Evolutionary conservation across 116 monocot genomes (phyloP), one percentile per base, ranked within the genome.

Genomic region (Posidonia oceanica): DNA sequence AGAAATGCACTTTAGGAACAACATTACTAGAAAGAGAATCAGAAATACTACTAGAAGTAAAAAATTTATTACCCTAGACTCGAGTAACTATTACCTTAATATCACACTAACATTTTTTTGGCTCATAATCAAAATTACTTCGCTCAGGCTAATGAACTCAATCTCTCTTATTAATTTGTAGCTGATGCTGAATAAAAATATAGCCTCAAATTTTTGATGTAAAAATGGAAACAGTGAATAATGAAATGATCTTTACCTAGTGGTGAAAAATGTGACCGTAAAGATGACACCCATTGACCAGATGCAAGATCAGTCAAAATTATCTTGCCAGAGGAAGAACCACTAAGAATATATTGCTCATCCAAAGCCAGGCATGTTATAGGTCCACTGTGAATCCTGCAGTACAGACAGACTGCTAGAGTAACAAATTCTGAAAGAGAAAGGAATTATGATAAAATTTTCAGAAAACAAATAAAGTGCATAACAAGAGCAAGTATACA

Each of bases 331-430:
- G 78, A 91, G 63, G 85, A 78, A 61, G 96, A 91, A 42, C 96
- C 96, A 82, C 87, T 80, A 67, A 88, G 23, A 75, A 96, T 67
- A 54, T 89, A 73, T 42, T 91, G 86, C n/a, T 96, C 86, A 64
- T 91, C 88, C 41, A 91, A 76, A 63, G 84, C 67, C 75, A 96
- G 69, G 77, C 91, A 88, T 67, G 88, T 79, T 62, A 96, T 68
- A n/a, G 86, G 87, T 8, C 80, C 85, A 39, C 71, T 71, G 61
- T 89, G 91, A 76, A 96, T 83, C 89, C 91, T 91, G 85, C 55
- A 37, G 18, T 39, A 54, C 18, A 69, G 22, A 44, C 21, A 44
- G 23, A 52, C 15, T 29, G 13, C 20, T 12, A 52, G 22, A 39
- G 20, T 51, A 65, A 23, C 20, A 41, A 38, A 38, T 39, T 64